Base-by-base conservation (phyloP, 257 asterid species). In the Lycium ferocissimum region DNA sequence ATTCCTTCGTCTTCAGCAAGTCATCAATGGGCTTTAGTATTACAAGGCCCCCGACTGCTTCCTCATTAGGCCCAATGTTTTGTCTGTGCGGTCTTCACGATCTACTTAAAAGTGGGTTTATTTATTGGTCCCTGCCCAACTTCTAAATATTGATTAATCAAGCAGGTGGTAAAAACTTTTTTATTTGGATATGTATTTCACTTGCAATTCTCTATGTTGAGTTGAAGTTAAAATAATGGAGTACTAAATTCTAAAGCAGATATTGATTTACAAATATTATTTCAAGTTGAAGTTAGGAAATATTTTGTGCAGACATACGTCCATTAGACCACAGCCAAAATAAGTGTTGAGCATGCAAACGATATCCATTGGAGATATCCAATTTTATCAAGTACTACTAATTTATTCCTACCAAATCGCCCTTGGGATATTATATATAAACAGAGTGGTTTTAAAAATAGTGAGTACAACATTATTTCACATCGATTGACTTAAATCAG, bases 1-100 rank as follows among this genome's bases (percentile, higher is more conserved):
- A 26, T 26, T 26, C 33, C 33, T 26, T 26, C 78, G 78, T 69
- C 53, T 17, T 38, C 26, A 38, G 0, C 78, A 69, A 69, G 78
- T 69, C 78, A 69, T 69, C 53, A 18, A 75, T 75, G 81, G 81
- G 81, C 81, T 75, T 26, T 49, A 75, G 58, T 12, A 20, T 22
- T 75, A 47, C 7, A 75, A 75, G 81, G 81, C 81, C 81, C 81
- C 43, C n/a, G 61, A 20, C 20, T 75, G 40, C 20, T 75, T 75
- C 5, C 81, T 75, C 3, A 6, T 47, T 20, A 73, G 43, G 81
- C 81, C 81, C 81, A 75, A 3, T 75, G 0, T 20, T n/a, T 20
- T 40, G 56, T 10, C 67, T 9, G 7, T 63, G 9, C 14, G 0
- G 70, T 38, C 53, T 69, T 38, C 13, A 53, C 26, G 13, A 6